Conservation (phyloP, 169 alveolate species). For the Babesia ovata region DNA sequence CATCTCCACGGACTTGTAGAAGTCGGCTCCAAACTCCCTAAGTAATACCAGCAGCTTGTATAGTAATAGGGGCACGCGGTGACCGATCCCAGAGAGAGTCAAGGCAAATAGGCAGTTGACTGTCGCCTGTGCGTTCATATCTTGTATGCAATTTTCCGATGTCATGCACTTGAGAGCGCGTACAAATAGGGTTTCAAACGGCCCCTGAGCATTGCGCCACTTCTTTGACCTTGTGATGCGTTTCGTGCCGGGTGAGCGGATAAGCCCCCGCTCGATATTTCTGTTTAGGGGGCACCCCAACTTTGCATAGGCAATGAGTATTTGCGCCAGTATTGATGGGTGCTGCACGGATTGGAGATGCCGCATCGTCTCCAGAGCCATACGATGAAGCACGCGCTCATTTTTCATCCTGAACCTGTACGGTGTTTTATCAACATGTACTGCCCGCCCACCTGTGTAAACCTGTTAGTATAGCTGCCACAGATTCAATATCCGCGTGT, state of each 20-base stretch:
- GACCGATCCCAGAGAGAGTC: slow-evolving; percentile 19
- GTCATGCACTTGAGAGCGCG: background rate
- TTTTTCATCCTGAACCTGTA: slow-evolving; percentile 37
- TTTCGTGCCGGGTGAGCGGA: slow-evolving; percentile 17
- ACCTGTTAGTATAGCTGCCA: slow-evolving; percentile 11
- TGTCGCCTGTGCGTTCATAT: slow-evolving; percentile 18
- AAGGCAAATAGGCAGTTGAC: slow-evolving; percentile 25
- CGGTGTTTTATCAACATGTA: background rate
- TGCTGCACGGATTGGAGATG: background rate
- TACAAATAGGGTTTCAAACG: background rate
- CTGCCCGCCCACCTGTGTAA: slow-evolving; percentile 9
- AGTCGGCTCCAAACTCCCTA: background rate
- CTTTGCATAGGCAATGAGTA: slow-evolving; percentile 26
- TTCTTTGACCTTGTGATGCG: slow-evolving; percentile 14
- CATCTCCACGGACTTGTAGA: slow-evolving; percentile 3
- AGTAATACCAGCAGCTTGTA: slow-evolving; percentile 1
- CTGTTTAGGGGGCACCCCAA: slow-evolving; percentile 21
- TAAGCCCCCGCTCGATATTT: slow-evolving; percentile 8
- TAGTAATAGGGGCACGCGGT: background rate
- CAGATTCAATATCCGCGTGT: slow-evolving; percentile 5
- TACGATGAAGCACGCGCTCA: background rate
- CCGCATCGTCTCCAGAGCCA: slow-evolving; percentile 5
- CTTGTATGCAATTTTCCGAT: background rate
- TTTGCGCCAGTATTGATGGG: slow-evolving; percentile 9
- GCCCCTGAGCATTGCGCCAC: background rate